Conservation (phyloP, 2,329 filamentous ascomycete species). For the Xylariaceae sp. region DNA sequence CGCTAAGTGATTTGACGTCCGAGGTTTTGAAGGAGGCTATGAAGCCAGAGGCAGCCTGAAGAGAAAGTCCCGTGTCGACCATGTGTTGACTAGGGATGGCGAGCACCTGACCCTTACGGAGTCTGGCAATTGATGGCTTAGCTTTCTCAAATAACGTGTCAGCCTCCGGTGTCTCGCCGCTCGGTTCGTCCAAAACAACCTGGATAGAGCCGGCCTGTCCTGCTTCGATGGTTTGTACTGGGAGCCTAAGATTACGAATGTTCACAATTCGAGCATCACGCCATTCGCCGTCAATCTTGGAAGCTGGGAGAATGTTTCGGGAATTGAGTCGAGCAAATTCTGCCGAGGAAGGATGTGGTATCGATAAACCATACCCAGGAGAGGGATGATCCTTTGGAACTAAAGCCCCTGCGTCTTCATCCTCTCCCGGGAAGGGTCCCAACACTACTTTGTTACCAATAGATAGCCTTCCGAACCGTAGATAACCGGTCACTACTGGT, state of each 20-base stretch:
- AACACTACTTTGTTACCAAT: slow-evolving; percentile 78
- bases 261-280: slow-evolving; percentile 79
- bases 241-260: slow-evolving; percentile 83
- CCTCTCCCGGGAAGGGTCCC: slow-evolving; percentile 72
- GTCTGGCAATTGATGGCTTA: slow-evolving; percentile 42
- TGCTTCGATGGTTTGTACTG: slow-evolving; percentile 72
- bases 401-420: slow-evolving; percentile 46
- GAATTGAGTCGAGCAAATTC: slow-evolving; percentile 57
- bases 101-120: slow-evolving; percentile 84
- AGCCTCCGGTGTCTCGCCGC: slow-evolving; percentile 36
- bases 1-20: slow-evolving; percentile 63
- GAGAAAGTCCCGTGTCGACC: slow-evolving; percentile 56
- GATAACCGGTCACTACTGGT: slow-evolving; percentile 77
- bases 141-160: slow-evolving; percentile 33
- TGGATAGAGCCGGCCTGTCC: slow-evolving; percentile 92
- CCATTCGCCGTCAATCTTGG: slow-evolving; percentile 69
- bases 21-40: slow-evolving; percentile 70
- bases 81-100: slow-evolving; percentile 63
- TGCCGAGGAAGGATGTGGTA: slow-evolving; percentile 56
- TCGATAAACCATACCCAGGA: slow-evolving; percentile 52
- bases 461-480: slow-evolving; percentile 76
- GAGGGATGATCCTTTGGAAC: slow-evolving; percentile 52
- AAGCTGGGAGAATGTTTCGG: slow-evolving; percentile 55
- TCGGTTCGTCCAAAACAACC: slow-evolving; percentile 60
- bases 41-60: slow-evolving; percentile 69